Base-by-base conservation (phyloP, 768 basidiomycete genomes). In the Boletus reticuloceps region DNA sequence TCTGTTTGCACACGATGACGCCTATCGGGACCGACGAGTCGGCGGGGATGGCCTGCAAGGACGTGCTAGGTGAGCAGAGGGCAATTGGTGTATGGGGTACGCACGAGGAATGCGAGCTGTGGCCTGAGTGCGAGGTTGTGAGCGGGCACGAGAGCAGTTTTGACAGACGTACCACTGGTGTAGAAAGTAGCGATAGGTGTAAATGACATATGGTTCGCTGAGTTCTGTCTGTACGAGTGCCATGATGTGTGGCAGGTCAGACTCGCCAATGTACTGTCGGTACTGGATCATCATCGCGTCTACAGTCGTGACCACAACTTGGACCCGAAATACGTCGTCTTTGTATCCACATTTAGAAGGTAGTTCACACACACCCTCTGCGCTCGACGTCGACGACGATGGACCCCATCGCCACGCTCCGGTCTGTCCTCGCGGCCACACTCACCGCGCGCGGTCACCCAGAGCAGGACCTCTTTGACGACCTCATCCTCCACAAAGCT, bases 1-100 rank as follows among this genome's bases (percentile, higher is more conserved):
- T 94, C 74, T 97, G 96, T 78, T 98, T 99, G 82, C 94, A 97
- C 20, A 99, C 89, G 56, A 99, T 92, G 16, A 92, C 91, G 29
- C 93, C 97, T 58, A 98, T 82, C 17, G 94, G 91, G 27, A 74
- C 75, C 11, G 80, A 64, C 12, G 63, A 71, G 19, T 47, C 63
- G 17, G 67, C 53, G 4, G 63, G 65, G 27, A 65, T 69, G 31
- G 72, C 67, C 64, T 72, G 52, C 7, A 38, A 1, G 34, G 13
- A 40, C 10, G 22, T 5, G 7, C 9, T 14, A 8, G 38, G 16
- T 39, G 8, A 39, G 38, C 6, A 9, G 14, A 39, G 17, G 8
- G 9, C 38, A 6, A 16, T 3, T 13, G 4, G 2, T 4, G 14
- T 5, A 6, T 6, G 34, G 14, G 5, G 29, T 6, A 60, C 66